Percentiles rank a stretch among this genome's conserved stretches.
phyloP scores from a whole-genome alignment of 2,329 filamentous ascomycete genomes.

The Alternaria atra region DNA sequence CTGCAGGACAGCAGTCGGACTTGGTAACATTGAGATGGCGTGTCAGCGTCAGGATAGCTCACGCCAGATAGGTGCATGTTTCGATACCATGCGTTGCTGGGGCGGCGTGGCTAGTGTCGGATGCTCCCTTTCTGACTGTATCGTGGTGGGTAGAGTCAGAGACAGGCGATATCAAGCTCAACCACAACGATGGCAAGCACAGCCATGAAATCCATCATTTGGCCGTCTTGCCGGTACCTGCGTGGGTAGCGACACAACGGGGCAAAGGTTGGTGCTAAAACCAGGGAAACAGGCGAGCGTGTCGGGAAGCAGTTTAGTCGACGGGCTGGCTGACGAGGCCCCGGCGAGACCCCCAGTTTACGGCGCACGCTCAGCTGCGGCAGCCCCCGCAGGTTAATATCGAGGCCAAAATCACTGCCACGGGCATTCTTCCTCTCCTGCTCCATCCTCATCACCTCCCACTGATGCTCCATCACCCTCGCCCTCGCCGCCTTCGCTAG shows the following conservation, averaged over 20 bases:
- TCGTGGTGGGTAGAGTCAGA: background rate
- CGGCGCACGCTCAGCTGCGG: slow-evolving; percentile 31
- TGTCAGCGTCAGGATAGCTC: no score
- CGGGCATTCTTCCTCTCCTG: slow-evolving; percentile 19
- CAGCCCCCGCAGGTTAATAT: slow-evolving; percentile 36
- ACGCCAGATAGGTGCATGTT: no score
- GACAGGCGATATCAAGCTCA: background rate
- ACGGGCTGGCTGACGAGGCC: slow-evolving; percentile 23
- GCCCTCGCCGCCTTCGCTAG: slow-evolving; percentile 40
- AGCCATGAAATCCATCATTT: background rate
- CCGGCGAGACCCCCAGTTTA: slow-evolving; percentile 23
- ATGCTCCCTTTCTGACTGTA: slow-evolving; percentile 2
- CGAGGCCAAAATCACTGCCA: slow-evolving; percentile 26
- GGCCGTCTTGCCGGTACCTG: slow-evolving; percentile 9
- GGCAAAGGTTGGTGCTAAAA: slow-evolving; percentile 18
- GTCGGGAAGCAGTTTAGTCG: slow-evolving; percentile 19
- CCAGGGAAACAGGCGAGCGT: slow-evolving; percentile 28
- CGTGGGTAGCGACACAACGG: slow-evolving; percentile 1
- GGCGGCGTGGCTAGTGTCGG: background rate
- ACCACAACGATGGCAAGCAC: background rate
- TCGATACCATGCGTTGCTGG: background rate
- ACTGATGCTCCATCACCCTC: slow-evolving; percentile 47
- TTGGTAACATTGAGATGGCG: background rate
- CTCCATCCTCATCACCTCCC: slow-evolving; percentile 21
- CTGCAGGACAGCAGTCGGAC: background rate